A percentile compares a stretch with the other conserved stretches of the same genome.
phyloP scores from a whole-genome alignment of 2,329 filamentous ascomycete species.

The Pyrenophora graminea region DNA sequence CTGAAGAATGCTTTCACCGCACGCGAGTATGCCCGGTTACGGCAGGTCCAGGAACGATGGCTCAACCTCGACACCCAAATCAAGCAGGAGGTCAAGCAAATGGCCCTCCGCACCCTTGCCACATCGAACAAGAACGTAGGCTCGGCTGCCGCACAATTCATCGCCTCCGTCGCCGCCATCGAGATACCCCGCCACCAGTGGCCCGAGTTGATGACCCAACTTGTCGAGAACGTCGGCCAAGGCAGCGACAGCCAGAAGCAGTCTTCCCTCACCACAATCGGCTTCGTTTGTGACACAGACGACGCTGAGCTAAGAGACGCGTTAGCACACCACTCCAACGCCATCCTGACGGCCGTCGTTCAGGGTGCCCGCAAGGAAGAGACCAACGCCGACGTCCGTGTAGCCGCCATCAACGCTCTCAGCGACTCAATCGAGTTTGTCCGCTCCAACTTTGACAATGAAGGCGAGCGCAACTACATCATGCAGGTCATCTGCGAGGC shows the following conservation, averaged over 20 bases:
- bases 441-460: slow-evolving; percentile 97
- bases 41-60: slow-evolving; percentile 94
- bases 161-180: slow-evolving; percentile 91
- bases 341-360: slow-evolving; percentile 95
- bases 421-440: slow-evolving; percentile 98
- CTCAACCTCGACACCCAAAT: slow-evolving; percentile 77
- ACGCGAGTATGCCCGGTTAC: slow-evolving; percentile 83
- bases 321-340: slow-evolving; percentile 87
- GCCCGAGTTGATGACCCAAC: slow-evolving; percentile 83
- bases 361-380: slow-evolving; percentile 98
- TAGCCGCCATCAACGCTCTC: slow-evolving; percentile 89
- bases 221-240: slow-evolving; percentile 91
- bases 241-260: slow-evolving; percentile 90
- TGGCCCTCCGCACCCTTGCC: slow-evolving; percentile 84
- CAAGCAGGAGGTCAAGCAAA: slow-evolving; percentile 84
- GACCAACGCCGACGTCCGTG: slow-evolving; percentile 84
- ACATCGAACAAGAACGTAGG: slow-evolving; percentile 82
- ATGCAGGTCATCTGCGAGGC: slow-evolving; percentile 99
- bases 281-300: slow-evolving; percentile 96
- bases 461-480: slow-evolving; percentile 99
- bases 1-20: slow-evolving; percentile 98
- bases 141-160: slow-evolving; percentile 89
- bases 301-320: slow-evolving; percentile 83
- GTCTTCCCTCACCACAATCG: slow-evolving; percentile 91
- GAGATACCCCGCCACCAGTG: slow-evolving; percentile 93